Percentiles rank a stretch among this genome's conserved stretches.
phyloP scores from a whole-genome alignment of 2,329 filamentous ascomycete genomes.

The Paraconiothyrium sp. region DNA sequence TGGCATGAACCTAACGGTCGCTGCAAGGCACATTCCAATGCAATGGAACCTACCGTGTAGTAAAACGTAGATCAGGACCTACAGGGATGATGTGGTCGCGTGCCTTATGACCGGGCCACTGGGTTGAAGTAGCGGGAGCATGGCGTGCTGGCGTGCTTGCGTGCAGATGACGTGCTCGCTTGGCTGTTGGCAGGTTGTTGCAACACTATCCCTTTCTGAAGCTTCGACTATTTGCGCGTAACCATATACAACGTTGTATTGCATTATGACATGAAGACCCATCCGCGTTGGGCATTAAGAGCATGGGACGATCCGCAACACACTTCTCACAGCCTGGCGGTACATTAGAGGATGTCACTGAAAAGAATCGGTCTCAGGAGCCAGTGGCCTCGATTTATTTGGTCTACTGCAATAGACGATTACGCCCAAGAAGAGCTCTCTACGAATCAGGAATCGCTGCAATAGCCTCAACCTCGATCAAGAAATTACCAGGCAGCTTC shows the following conservation, averaged over 20 bases:
- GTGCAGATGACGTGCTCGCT: neutral
- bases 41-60: neutral
- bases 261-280: too few relatives aligned
- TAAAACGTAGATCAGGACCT: neutral
- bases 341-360: too few relatives aligned
- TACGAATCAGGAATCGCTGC: neutral
- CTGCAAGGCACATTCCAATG: neutral
- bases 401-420: too few relatives aligned
- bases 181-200: neutral
- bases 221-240: too few relatives aligned
- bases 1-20: neutral
- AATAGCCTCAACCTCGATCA: slow-evolving; percentile 1
- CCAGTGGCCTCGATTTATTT: too few relatives aligned
- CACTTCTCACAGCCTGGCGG: too few relatives aligned
- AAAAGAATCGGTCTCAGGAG: too few relatives aligned
- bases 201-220: neutral
- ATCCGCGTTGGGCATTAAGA: too few relatives aligned
- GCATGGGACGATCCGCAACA: too few relatives aligned
- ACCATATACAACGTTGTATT: too few relatives aligned
- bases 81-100: neutral
- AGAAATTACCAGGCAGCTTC: neutral
- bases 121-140: neutral
- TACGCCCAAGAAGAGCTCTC: neutral
- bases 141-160: neutral
- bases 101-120: neutral